Evolutionary conservation across 177 flowering plant genomes (phyloP).

Genomic region (Tripterygium wilfordii): DNA sequence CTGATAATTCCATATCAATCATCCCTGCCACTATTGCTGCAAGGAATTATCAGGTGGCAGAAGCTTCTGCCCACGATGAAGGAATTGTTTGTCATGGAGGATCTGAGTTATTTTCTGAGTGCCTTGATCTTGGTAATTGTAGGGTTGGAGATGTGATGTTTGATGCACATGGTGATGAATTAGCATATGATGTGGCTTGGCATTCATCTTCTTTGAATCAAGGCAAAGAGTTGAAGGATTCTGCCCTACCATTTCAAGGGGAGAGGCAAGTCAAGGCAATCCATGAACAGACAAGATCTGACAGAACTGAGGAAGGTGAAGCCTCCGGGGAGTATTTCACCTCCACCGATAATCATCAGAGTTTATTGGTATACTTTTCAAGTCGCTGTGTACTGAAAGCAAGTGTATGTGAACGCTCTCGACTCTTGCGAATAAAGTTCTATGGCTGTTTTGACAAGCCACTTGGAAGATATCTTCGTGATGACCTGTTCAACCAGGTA

Average conservation of each 20-base stretch:
- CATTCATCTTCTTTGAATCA: slow-evolving; percentile 10
- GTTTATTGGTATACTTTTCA: slow-evolving; percentile 88
- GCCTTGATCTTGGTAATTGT: slow-evolving; percentile 12
- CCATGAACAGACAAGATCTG: slow-evolving; percentile 20
- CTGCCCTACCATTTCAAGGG: slow-evolving; percentile 16
- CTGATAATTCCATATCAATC: slow-evolving; percentile 30
- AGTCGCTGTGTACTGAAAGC: slow-evolving; percentile 73
- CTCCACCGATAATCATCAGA: slow-evolving; percentile 67
- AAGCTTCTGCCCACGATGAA: slow-evolving; percentile 19
- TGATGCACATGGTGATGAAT: slow-evolving; percentile 24
- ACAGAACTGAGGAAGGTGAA: slow-evolving; percentile 35
- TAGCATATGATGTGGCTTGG: slow-evolving; percentile 12
- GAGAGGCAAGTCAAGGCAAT: slow-evolving; percentile 21
- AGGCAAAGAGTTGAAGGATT: slow-evolving; percentile 4
- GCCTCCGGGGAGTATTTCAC: slow-evolving; percentile 47
- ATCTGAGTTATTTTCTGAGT: slow-evolving; percentile 21
- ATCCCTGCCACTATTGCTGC: slow-evolving; percentile 17
- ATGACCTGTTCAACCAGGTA: slow-evolving; percentile 92
- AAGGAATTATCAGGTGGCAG: slow-evolving; percentile 9
- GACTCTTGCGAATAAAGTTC: slow-evolving; percentile 80
- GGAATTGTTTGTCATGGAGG: slow-evolving; percentile 12
- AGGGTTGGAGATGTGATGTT: slow-evolving; percentile 11
- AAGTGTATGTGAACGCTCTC: slow-evolving; percentile 86
- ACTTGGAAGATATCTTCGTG: slow-evolving; percentile 83
- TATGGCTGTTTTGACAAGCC: slow-evolving; percentile 97